Evolutionary conservation across 1,139 yeast genomes (phyloP).

Genomic region (Citeromyces hawaiiensis): DNA sequence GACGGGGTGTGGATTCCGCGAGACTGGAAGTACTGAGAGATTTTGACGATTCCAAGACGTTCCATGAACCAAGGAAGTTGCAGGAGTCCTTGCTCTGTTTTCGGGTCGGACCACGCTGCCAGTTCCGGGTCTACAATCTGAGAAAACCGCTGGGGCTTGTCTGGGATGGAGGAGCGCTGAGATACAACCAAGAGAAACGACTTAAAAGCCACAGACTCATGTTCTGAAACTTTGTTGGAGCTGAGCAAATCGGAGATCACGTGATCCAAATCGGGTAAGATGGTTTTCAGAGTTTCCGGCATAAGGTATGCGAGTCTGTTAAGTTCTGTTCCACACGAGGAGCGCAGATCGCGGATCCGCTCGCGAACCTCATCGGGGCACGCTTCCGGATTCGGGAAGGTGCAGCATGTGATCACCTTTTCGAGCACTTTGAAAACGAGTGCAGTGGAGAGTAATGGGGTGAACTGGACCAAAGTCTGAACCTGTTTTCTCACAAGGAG

Average conservation of each 20-base stretch:
- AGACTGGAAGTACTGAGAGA: slow-evolving; percentile 78
- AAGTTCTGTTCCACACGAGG: slow-evolving; percentile 89
- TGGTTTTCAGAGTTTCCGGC: slow-evolving; percentile 79
- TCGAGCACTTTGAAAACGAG: slow-evolving; percentile 73
- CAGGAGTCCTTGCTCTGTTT: slow-evolving; percentile 76
- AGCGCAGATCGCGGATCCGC: slow-evolving; percentile 72
- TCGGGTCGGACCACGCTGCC: slow-evolving; percentile 85
- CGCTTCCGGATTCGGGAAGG: slow-evolving; percentile 60
- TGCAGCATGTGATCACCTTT: slow-evolving; percentile 77
- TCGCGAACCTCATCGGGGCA: slow-evolving; percentile 66
- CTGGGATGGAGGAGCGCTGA: slow-evolving; percentile 63
- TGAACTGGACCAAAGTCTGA: slow-evolving; percentile 90
- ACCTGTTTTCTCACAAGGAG: slow-evolving; percentile 72
- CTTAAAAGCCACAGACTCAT: slow-evolving; percentile 88
- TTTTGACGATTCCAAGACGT: slow-evolving; percentile 84
- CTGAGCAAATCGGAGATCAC: slow-evolving; percentile 66
- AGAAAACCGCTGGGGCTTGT: slow-evolving; percentile 61
- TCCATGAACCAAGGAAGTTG: slow-evolving; percentile 98
- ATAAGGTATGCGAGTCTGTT: slow-evolving; percentile 87
- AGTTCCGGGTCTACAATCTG: slow-evolving; percentile 88
- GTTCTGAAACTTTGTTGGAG: slow-evolving; percentile 65
- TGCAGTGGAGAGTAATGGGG: slow-evolving; percentile 75
- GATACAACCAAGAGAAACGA: slow-evolving; percentile 87
- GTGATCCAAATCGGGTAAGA: slow-evolving; percentile 68
- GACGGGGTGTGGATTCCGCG: slow-evolving; percentile 61